Conservation (phyloP, 2,329 filamentous ascomycete species). For the Onygenales sp. region DNA sequence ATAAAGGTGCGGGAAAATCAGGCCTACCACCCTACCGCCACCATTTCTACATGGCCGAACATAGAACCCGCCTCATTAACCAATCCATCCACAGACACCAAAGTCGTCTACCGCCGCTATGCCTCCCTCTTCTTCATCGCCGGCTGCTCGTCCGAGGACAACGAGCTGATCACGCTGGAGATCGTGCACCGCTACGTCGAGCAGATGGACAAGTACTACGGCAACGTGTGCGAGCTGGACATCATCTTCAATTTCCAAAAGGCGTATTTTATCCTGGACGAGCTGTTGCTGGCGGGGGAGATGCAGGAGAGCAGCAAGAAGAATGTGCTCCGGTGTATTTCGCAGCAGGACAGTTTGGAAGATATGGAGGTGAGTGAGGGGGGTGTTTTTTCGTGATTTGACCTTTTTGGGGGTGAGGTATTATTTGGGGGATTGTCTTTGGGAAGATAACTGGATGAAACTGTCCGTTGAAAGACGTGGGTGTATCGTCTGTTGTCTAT, state of each 20-base stretch:
- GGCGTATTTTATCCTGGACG: slow-evolving; percentile 97
- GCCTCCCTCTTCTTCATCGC: slow-evolving; percentile 99
- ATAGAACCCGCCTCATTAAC: slow-evolving; percentile 4
- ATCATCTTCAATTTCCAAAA: slow-evolving; percentile 99
- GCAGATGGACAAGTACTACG: slow-evolving; percentile 99
- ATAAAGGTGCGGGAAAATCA: slow-evolving; percentile 62
- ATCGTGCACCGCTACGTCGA: slow-evolving; percentile 99
- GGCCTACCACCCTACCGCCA: too few relatives aligned
- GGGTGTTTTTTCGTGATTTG: not conserved
- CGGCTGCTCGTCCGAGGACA: slow-evolving; percentile 92
- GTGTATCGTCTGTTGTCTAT: too few relatives aligned
- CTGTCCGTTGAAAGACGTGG: too few relatives aligned
- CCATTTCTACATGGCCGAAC: not conserved
- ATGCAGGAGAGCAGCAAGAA: slow-evolving; percentile 99
- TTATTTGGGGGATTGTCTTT: too few relatives aligned
- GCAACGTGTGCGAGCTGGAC: slow-evolving; percentile 97
- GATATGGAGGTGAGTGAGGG: slow-evolving; percentile 87
- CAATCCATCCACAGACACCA: slow-evolving; percentile 59
- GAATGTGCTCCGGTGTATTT: slow-evolving; percentile 91
- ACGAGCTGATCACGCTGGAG: slow-evolving; percentile 95
- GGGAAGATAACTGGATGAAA: too few relatives aligned
- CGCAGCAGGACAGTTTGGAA: slow-evolving; percentile 93
- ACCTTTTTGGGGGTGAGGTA: too few relatives aligned
- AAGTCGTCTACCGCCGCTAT: slow-evolving; percentile 97
- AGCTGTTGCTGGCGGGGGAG: slow-evolving; percentile 88